Base-by-base conservation (phyloP, 345 rosid genomes). In the Citrus reticulata region DNA sequence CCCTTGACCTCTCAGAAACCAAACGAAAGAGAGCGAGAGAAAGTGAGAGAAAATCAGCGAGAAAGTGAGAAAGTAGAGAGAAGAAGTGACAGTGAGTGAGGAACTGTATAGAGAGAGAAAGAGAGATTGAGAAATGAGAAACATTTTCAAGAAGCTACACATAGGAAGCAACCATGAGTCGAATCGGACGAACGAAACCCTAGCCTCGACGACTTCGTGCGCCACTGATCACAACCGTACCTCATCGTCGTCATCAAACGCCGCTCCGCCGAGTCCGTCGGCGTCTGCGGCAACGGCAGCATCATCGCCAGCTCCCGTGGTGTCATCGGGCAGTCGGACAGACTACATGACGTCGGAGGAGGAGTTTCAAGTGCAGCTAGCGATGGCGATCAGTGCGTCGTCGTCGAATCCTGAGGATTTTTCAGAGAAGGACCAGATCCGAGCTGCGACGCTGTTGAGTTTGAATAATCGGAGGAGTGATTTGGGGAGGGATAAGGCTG, bases 141-240 rank as follows among this genome's bases (percentile, higher is more conserved):
- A 94, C 90, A 97, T 97, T 88, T 93, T 97, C 83, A 93, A 90
- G 91, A 96, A 92, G 88, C 88, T 96, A 10, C 99, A 96, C 79
- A 82, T 82, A 78, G 97, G 97, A 24, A 90, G 86, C 82, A 87
- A 77, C 82, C 91, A 93, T 77, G 94, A 94, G 75, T 88, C 88
- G 19, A 84, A 87, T 85, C 92, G 97, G 57, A 85, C 92, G 62
- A 91, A 89, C 87, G 97, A 94, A 73, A 80, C 92, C 42, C 86
- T 82, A 57, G 49, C 86, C 1, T 78, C 95, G 1, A 76, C 73
- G 37, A 54, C 81, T 20, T 76, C 90, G 4, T 58, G 68, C n/a
- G 77, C 83, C 22, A 68, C 91, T 79, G 97, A 92, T 88, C 93
- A 89, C 14, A 85, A 81, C n/a, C 63, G 81, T 6, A 46, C 84